Conservation (phyloP, 371 early-diverging fungal species). For the Choanephora cucurbitarum region DNA sequence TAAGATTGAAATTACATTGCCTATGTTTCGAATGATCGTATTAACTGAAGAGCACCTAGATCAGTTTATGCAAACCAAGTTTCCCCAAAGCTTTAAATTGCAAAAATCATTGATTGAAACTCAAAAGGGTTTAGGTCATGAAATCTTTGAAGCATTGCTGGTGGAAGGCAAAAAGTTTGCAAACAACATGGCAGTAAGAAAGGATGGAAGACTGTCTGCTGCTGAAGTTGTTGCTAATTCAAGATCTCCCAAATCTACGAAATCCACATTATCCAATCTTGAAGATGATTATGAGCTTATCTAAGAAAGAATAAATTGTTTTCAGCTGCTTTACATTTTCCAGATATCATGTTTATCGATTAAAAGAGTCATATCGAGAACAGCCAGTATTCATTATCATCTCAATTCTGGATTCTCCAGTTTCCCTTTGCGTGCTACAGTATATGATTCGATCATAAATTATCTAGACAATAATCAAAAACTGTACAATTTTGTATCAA, state of each 20-base stretch:
- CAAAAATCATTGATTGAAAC: conserved; percentile 49
- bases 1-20: conserved; percentile 30
- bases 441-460: too few species aligned
- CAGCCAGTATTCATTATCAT: too few species aligned
- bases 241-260: conserved; percentile 1
- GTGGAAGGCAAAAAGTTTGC: conserved; percentile 49
- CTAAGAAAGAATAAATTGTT: background rate
- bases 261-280: background rate
- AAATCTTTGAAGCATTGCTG: conserved; percentile 48
- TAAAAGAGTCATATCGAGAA: too few species aligned
- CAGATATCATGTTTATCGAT: too few species aligned
- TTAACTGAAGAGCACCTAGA: conserved; percentile 71
- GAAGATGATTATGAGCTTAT: conserved; percentile 6
- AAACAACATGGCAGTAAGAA: background rate
- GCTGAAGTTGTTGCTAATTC: background rate
- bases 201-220: too few species aligned
- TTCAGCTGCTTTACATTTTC: too few species aligned
- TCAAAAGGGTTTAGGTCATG: conserved; percentile 41
- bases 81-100: conserved; percentile 59
- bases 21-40: conserved; percentile 60
- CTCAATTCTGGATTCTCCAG: too few species aligned
- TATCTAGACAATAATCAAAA: too few species aligned
- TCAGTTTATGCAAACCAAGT: conserved; percentile 56
- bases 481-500: too few species aligned
- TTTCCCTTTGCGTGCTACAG: too few species aligned